Evolutionary conservation across 371 early-diverging fungal genomes (phyloP), one percentile per base, ranked within the genome.

Genomic region (Dinochytrium kinnereticum): DNA sequence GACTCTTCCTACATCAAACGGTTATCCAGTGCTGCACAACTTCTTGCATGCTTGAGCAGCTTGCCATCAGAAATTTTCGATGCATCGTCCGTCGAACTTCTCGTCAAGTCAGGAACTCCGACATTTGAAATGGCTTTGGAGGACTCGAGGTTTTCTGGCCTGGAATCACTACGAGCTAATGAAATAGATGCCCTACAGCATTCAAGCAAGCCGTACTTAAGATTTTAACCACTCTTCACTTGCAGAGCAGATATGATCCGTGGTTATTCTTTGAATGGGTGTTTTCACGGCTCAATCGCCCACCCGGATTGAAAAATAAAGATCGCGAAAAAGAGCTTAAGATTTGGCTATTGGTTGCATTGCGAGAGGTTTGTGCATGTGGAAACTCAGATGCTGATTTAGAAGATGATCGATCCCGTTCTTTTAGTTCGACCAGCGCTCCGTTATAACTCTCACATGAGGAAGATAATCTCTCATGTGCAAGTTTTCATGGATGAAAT

Each of bases 401-500:
- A 33, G 21, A 51, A 28, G 40, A 49, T 26, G 28, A 59, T 34
- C 37, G 69, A 40, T 69, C 30, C 59, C 67, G 7, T 65, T 44
- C 37, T 73, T 57, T 33, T 55, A 26, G 26, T 10, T 3, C 31
- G 53, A 26, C 13, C 26, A 15, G 2, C 44, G 2, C 44, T 15
- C 67, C 19, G 69, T 1, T 51, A 70, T 31, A 64, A 74, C 37
- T 33, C 39, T 30, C 17, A 64, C 17, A 71, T 81, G 24, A 55
- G 53, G 0, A 13, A 21, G 31, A 64, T 79, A 21, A 38, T 82
- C 30, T 26, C 21, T 5, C 68, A 81, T 17, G 2, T 80, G 30
- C 81, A 80, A 64, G 36, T 68, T 2, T 72, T 81, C 40, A 36
- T 84, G 53, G 84, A 84, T 51, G n/a, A 68, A 1, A 80, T 76